Conservation (phyloP, 768 basidiomycete genomes). For the Favolaschia claudopus region DNA sequence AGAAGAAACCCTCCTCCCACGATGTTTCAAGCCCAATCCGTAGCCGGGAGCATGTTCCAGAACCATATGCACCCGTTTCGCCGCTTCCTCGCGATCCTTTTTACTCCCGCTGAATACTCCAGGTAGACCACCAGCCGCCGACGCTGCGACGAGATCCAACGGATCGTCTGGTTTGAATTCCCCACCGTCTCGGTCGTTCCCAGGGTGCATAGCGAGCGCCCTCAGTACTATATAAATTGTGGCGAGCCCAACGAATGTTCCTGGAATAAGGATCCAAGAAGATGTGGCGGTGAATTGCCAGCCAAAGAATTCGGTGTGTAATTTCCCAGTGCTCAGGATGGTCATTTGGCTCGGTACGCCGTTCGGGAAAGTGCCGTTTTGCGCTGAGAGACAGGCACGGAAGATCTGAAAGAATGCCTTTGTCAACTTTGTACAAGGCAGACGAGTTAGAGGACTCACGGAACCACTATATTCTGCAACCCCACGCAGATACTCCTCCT, state of each 20-base stretch:
- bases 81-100: no score
- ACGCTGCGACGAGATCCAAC: no score
- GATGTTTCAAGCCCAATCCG: no score
- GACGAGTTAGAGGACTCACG: background rate
- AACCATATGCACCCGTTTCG: no score
- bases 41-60: no score
- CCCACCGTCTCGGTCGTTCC: no score
- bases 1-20: no score
- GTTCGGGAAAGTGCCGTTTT: background rate
- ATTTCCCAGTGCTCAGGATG: background rate
- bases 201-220: no score
- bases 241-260: background rate
- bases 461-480: constrained; percentile 2
- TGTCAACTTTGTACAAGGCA: background rate
- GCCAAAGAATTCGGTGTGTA: background rate
- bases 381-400: background rate
- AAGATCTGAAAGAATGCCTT: background rate
- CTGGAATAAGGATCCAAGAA: background rate
- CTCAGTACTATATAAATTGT: no score
- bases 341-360: background rate
- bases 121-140: no score
- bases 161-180: no score
- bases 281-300: background rate
- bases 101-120: no score
- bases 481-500: background rate